phyloP scores from a whole-genome alignment of 352 stramenopile species.

The Phytophthora lateralis region DNA sequence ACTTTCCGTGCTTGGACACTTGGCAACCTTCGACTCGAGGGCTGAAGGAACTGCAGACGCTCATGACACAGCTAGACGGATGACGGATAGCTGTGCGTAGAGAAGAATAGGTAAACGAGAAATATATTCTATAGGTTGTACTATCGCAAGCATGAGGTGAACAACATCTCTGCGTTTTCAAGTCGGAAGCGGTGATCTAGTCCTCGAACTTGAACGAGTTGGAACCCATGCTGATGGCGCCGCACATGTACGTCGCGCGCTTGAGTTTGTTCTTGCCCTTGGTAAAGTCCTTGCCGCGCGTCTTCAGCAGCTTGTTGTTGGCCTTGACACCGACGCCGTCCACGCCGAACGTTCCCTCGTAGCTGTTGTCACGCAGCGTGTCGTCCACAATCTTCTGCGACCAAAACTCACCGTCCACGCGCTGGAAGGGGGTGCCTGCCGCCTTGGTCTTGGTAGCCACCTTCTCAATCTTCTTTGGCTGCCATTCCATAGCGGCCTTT shows the following conservation, averaged over 20 bases:
- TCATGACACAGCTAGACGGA: conserved; percentile 30
- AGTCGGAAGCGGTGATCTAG: conserved; percentile 11
- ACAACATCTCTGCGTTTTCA: conserved; percentile 16
- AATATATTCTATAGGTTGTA: conserved; percentile 55
- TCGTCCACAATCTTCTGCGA: conserved; percentile 91
- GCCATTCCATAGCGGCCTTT: conserved; percentile 91
- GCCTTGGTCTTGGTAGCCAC: conserved; percentile 69
- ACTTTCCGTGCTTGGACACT: conserved; percentile 42
- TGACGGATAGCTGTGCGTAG: conserved; percentile 5
- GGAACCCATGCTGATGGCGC: conserved; percentile 92
- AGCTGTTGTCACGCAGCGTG: conserved; percentile 98
- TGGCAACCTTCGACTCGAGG: conserved; percentile 52
- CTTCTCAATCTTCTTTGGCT: conserved; percentile 89
- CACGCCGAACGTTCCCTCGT: conserved; percentile 96
- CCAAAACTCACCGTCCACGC: conserved; percentile 98
- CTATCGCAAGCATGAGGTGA: conserved; percentile 28
- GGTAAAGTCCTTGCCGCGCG: conserved; percentile 99
- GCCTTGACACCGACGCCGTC: conserved; percentile 97
- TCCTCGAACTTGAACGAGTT: conserved; percentile 95
- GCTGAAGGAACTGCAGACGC: conserved; percentile 40
- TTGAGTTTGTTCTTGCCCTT: conserved; percentile 99
- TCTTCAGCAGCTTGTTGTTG: conserved; percentile 97
- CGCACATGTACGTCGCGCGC: conserved; percentile 95
- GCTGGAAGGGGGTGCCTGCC: conserved; percentile 95
- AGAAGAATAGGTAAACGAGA: conserved; percentile 22